Base-by-base conservation (phyloP, 331 rosid genomes). In the Cydonia oblonga region DNA sequence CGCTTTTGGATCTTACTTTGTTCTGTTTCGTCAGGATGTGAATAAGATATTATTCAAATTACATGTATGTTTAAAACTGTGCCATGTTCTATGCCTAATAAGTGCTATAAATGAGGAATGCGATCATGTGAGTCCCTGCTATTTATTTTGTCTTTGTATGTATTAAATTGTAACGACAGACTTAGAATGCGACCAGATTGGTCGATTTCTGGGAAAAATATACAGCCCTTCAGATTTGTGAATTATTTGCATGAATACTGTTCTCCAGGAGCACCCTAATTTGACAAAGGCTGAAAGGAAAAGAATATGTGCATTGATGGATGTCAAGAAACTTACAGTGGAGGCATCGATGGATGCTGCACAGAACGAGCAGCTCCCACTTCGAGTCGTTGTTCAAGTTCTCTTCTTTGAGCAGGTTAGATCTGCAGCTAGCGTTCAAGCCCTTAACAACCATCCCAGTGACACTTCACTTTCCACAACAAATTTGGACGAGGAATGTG, bases 341-440 rank as follows among this genome's bases (percentile, higher is more conserved):
- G 89, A 88, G 7, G 90, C 92, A 2, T 90, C 97, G 0, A 86
- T 79, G 86, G 96, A 91, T 3, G 99, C 97, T 3, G 99, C 96
- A 2, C 96, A 95, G 76, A 95, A 91, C 7, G 97, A 95, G 61
- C 89, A 86, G 7, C 99, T 95, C 57, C 99, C 99, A 7, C 93
- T 95, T 46, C 86, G 99, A 66, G 90, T 91, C 2, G 87, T 91
- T n/a, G 97, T 95, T 72, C 99, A 91, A 81, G 93, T 90, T 76
- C 96, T 95, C 49, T 95, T 80, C 80, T 87, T 91, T 38, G 99
- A 95, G 87, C 99, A 88, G 86, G 72, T 95, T 2, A 86, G 96
- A 77, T 88, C 90, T 5, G 77, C 96, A 6, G 70, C 85, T 23
- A 69, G 57, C 1, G 61, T 40, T 5, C 84, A 49, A 18, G 62